Percentiles rank a stretch among this genome's conserved stretches.
phyloP scores from a whole-genome alignment of 441 rosid genomes.

The Erodium texanum region DNA sequence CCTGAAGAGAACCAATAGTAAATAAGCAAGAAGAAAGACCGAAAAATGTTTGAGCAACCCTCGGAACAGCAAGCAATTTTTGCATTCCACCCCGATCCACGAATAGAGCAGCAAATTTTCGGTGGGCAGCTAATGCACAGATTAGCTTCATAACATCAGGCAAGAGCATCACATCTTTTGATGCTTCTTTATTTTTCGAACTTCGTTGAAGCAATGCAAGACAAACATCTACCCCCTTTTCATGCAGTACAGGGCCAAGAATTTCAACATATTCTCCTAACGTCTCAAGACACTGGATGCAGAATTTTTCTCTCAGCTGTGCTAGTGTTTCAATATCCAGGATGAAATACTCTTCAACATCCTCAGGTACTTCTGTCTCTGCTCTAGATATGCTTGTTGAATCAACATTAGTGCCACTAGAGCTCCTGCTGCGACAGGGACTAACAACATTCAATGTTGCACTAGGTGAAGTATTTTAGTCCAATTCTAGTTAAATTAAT shows the following conservation, averaged over 20 bases:
- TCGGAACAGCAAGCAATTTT: slow-evolving; percentile 82
- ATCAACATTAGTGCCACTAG: slow-evolving; percentile 29
- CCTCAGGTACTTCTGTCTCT: slow-evolving; percentile 40
- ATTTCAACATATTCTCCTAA: slow-evolving; percentile 96
- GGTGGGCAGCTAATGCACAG: slow-evolving; percentile 93
- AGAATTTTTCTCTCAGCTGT: slow-evolving; percentile 78
- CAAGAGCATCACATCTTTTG: slow-evolving; percentile 40
- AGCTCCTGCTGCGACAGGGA: slow-evolving; percentile 41
- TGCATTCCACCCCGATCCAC: slow-evolving; percentile 97
- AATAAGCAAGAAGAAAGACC: slow-evolving; percentile 91
- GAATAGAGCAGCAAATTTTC: slow-evolving; percentile 95
- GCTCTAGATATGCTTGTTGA: slow-evolving; percentile 26
- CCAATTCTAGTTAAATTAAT: slow-evolving; percentile 14
- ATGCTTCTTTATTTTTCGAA: slow-evolving; percentile 40
- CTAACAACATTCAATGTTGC: slow-evolving; percentile 17
- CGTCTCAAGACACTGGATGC: slow-evolving; percentile 84
- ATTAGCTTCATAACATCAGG: slow-evolving; percentile 98
- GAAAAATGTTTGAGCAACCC: slow-evolving; percentile 58
- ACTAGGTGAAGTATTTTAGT: slow-evolving; percentile 7
- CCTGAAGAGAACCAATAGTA: slow-evolving; percentile 95
- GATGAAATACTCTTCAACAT: slow-evolving; percentile 54
- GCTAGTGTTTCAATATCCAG: slow-evolving; percentile 65
- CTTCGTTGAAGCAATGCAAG: slow-evolving; percentile 63
- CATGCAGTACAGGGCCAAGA: slow-evolving; percentile 93
- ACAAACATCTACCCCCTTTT: slow-evolving; percentile 96